phyloP scores from a whole-genome alignment of 2,329 filamentous ascomycete genomes.

The Xylaria polymorpha region DNA sequence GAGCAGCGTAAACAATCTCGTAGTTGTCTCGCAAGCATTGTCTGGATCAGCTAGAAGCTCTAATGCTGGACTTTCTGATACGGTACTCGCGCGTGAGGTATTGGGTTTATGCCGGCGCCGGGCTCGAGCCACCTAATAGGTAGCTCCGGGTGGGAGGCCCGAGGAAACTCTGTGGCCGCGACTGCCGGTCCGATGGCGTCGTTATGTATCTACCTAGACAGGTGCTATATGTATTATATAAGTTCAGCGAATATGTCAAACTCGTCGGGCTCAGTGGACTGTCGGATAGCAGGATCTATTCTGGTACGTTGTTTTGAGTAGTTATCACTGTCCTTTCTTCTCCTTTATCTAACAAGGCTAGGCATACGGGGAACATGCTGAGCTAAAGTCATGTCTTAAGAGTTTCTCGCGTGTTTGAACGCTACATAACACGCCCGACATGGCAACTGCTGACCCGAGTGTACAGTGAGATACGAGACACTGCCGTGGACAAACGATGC shows the following conservation, averaged over 20 bases:
- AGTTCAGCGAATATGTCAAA: too few relatives aligned
- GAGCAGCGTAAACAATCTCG: background rate
- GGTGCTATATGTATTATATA: background rate
- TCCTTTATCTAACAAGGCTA: background rate
- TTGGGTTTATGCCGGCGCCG: background rate
- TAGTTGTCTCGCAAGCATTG: background rate
- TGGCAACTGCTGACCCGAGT: background rate
- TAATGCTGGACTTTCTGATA: background rate
- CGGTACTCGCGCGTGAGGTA: background rate
- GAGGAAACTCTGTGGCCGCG: background rate
- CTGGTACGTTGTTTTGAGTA: background rate
- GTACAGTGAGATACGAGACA: too few relatives aligned
- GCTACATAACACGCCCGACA: background rate
- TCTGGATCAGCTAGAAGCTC: background rate
- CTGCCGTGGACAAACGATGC: too few relatives aligned
- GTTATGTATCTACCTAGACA: background rate
- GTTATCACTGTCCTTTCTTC: background rate
- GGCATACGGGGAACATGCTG: too few relatives aligned
- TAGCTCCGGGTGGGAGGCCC: background rate
- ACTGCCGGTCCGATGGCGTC: background rate
- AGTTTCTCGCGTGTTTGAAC: too few relatives aligned
- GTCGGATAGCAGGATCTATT: background rate
- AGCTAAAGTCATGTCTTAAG: too few relatives aligned
- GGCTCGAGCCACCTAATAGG: background rate
- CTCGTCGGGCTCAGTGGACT: too few relatives aligned